Base-by-base conservation (phyloP, 2,329 filamentous ascomycete species). In the Penicillium sp. region DNA sequence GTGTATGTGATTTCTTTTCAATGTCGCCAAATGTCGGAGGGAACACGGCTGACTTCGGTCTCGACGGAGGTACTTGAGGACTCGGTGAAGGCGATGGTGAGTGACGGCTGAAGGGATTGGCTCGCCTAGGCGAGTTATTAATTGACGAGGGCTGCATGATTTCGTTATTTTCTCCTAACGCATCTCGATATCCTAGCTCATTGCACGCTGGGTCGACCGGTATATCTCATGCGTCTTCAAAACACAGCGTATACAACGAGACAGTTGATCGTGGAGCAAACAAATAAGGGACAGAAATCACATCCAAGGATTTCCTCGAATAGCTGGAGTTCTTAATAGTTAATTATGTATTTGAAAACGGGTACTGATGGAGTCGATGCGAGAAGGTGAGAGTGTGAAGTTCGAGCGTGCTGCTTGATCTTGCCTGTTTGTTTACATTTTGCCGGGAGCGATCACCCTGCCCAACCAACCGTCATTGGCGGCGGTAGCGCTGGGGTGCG, bases 31-130 rank as follows among this genome's bases (percentile, higher is more conserved):
- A 67, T 3, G 85, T 79, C n/a, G 86, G 82, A 45, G 85, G 79
- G 66, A 91, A 83, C 58, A 92, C 79, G 57, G 85, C 83, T 3
- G 91, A 96, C 69, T 90, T 92, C 9, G 91, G 90, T 63, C 91
- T 77, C 35, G 63, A 30, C 42, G 67, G 61, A 59, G 62, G 61
- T 33, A 68, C 64, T 38, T 66, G 65, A 5, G 84, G 80, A 50
- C 77, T 81, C 43, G 88, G 82, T 30, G 89, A 89, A 21, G 87
- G 81, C 16, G 89, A 87, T 46, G 81, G 77, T 53, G 85, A 78
- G 62, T 74, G 84, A 68, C 90, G 83, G 59, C 82, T 80, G 70
- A 96, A 95, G 16, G 90, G 89, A 75, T 90, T 93, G 70, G 85
- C 89, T 66, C 91, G 87, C 78, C 87, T 89, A 70, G 87, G 83